A percentile compares a stretch with the other conserved stretches of the same genome.
Conservation (phyloP, 306 rosid genomes). For the Cucurbita ficifolia region DNA sequence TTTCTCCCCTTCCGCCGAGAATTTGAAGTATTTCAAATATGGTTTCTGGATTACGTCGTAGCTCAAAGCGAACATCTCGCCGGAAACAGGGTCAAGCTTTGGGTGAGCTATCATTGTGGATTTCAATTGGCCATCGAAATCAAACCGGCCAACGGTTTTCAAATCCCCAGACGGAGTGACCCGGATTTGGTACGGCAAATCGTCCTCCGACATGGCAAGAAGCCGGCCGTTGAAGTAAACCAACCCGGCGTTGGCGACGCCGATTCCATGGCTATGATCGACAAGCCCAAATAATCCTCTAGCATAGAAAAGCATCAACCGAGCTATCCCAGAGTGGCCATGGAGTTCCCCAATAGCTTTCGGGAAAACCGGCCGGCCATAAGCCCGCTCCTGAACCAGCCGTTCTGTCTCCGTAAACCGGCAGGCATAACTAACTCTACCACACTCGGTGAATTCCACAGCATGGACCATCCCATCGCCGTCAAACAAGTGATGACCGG, state of each 20-base stretch:
- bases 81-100: slow-evolving; percentile 52
- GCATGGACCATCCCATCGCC: slow-evolving; percentile 99
- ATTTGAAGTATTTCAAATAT: slow-evolving; percentile 56
- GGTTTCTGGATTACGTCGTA: slow-evolving; percentile 69
- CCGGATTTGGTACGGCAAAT: slow-evolving; percentile 59
- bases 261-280: slow-evolving; percentile 59
- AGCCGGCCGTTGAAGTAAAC: slow-evolving; percentile 59
- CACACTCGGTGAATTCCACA: slow-evolving; percentile 32
- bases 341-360: slow-evolving; percentile 97
- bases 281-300: slow-evolving; percentile 50
- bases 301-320: slow-evolving; percentile 58
- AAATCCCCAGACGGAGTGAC: slow-evolving; percentile 53
- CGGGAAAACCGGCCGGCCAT: slow-evolving; percentile 72
- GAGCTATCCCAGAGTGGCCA: slow-evolving; percentile 88
- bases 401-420: slow-evolving; percentile 79
- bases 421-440: slow-evolving; percentile 51
- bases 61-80: slow-evolving; percentile 49
- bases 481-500: slow-evolving; percentile 94
- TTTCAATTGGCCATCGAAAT: slow-evolving; percentile 39
- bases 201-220: slow-evolving; percentile 75
- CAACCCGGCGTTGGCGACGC: slow-evolving; percentile 92
- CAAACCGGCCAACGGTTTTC: slow-evolving; percentile 55
- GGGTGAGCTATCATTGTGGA: slow-evolving; percentile 95
- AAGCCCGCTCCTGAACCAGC: slow-evolving; percentile 40
- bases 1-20: slow-evolving; percentile 40